Percentiles rank a stretch among this genome's conserved stretches.
Conservation (phyloP, 1,139 yeast species). For the Pichia sp. region DNA sequence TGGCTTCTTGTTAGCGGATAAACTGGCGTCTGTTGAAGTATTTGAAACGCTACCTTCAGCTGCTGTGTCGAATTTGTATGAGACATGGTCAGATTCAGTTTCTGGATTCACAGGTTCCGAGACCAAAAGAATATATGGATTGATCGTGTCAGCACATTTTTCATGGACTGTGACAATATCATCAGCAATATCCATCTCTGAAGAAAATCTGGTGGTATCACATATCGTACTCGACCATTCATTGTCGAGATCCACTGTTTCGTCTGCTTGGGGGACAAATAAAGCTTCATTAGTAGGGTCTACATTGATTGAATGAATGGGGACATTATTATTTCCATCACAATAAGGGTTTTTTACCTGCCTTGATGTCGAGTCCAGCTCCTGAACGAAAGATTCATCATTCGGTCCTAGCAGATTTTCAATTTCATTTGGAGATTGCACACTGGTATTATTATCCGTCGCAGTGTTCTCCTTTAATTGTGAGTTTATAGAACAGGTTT, state of each 20-base stretch:
- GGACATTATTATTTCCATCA: background rate
- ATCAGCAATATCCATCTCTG: background rate
- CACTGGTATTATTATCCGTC: background rate
- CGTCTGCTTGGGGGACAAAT: background rate
- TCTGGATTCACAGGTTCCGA: background rate
- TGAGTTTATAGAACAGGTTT: too few relatives aligned
- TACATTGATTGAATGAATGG: background rate
- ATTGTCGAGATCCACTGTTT: constrained; percentile 7
- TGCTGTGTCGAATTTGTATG: background rate
- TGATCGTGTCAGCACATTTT: background rate
- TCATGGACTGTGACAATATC: background rate
- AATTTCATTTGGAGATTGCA: background rate
- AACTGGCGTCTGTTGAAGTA: background rate
- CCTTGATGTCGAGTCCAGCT: constrained; percentile 7
- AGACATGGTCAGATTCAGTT: background rate
- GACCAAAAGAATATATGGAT: background rate
- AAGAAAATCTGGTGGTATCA: constrained; percentile 11
- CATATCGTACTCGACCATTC: constrained; percentile 26
- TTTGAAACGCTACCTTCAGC: background rate
- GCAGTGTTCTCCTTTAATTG: too few relatives aligned
- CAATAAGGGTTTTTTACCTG: background rate
- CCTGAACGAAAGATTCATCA: constrained; percentile 11
- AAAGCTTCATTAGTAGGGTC: background rate
- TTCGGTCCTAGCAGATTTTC: background rate
- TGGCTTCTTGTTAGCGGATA: background rate